Evolutionary conservation across 345 rosid genomes (phyloP).

Genomic region (Toxicodendron radicans): DNA sequence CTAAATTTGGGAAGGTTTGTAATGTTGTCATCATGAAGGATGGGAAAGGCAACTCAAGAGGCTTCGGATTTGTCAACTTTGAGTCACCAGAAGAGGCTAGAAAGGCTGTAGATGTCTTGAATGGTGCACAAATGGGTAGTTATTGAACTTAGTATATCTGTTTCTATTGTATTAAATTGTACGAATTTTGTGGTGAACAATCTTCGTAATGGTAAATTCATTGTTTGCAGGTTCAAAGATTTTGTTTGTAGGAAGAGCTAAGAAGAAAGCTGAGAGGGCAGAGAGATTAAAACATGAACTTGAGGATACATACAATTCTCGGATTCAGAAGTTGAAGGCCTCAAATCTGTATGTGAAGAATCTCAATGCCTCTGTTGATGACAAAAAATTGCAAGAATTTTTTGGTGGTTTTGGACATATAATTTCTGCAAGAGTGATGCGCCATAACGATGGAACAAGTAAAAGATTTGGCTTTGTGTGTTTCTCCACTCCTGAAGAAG

Average conservation of each 20-base stretch:
- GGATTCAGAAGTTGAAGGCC: slow-evolving; percentile 24
- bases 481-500: slow-evolving; percentile 61
- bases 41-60: slow-evolving; percentile 54
- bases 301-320: slow-evolving; percentile 28
- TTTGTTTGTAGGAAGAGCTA: slow-evolving; percentile 65
- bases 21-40: slow-evolving; percentile 60
- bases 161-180: neutral
- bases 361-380: slow-evolving; percentile 46
- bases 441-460: slow-evolving; percentile 48
- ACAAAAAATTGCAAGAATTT: slow-evolving; percentile 39
- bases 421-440: slow-evolving; percentile 60
- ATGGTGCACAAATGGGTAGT: slow-evolving; percentile 45
- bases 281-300: slow-evolving; percentile 38
- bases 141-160: neutral
- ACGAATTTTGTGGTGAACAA: neutral
- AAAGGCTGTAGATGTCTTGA: slow-evolving; percentile 51
- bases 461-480: slow-evolving; percentile 79
- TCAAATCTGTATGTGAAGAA: slow-evolving; percentile 71
- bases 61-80: slow-evolving; percentile 78
- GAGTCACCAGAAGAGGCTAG: slow-evolving; percentile 54
- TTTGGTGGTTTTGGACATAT: slow-evolving; percentile 54
- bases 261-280: slow-evolving; percentile 57
- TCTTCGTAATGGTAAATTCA: slow-evolving; percentile 7
- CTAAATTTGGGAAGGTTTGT: slow-evolving; percentile 54
- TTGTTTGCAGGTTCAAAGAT: slow-evolving; percentile 41